Percentiles rank a stretch among this genome's conserved stretches.
Evolutionary conservation across 73 alveolate genomes (phyloP).

Genomic region (Paramecium sonneborni): DNA sequence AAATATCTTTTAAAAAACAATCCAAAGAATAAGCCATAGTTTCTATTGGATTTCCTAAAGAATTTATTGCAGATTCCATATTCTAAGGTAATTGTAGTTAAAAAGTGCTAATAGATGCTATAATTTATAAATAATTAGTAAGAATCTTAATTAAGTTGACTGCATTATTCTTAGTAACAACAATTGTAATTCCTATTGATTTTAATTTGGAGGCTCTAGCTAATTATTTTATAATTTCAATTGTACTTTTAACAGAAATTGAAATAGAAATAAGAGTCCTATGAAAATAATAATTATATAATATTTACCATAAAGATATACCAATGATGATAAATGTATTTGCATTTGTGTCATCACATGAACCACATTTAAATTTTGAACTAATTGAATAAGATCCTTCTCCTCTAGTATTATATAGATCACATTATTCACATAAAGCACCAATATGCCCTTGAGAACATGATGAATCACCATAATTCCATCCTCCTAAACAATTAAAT

Average conservation of each 20-base stretch:
- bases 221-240: neutral
- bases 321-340: neutral
- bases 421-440: constrained; percentile 60
- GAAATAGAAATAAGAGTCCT: constrained; percentile 34
- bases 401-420: neutral
- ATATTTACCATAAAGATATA: neutral
- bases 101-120: constrained; percentile 50
- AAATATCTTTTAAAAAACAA: neutral
- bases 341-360: neutral
- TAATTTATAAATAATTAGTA: constrained; percentile 1
- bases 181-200: neutral
- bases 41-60: neutral
- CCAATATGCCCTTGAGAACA: constrained; percentile 60
- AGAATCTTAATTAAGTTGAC: constrained; percentile 47
- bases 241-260: constrained; percentile 16
- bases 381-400: neutral
- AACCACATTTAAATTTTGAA: constrained; percentile 40
- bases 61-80: neutral
- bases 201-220: neutral
- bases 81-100: neutral
- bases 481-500: constrained; percentile 51
- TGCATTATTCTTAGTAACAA: neutral
- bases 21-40: neutral
- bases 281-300: neutral
- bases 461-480: constrained; percentile 1